phyloP scores from a whole-genome alignment of 2,329 filamentous ascomycete species.

The Dactylellina haptotyla region DNA sequence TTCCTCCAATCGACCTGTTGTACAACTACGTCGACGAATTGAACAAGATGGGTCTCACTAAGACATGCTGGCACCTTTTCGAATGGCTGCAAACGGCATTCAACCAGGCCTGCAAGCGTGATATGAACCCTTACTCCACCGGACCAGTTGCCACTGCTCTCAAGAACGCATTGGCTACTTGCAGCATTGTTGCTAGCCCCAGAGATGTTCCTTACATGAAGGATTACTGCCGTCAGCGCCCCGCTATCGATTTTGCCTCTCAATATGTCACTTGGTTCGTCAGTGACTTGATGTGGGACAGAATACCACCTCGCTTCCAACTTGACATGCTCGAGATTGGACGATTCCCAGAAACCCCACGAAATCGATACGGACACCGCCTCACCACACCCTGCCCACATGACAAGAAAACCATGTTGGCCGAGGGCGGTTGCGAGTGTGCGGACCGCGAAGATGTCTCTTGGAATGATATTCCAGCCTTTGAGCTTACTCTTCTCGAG shows the following conservation, averaged over 20 bases:
- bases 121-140: conserved; percentile 54
- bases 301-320: conserved; percentile 50
- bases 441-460: conserved; percentile 51
- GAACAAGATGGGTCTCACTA: conserved; percentile 49
- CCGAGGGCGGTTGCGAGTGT: conserved; percentile 51
- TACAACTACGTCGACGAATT: conserved; percentile 53
- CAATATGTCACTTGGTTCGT: conserved; percentile 50
- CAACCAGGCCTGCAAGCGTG: conserved; percentile 50
- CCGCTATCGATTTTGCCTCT: conserved; percentile 43
- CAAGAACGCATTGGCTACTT: conserved; percentile 47
- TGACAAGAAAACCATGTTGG: conserved; percentile 40
- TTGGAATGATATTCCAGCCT: conserved; percentile 44
- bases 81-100: conserved; percentile 54
- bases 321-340: conserved; percentile 52
- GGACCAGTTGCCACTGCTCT: conserved; percentile 50
- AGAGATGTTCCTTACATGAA: conserved; percentile 51
- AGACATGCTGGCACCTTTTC: conserved; percentile 54
- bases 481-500: conserved; percentile 46
- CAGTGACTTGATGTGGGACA: conserved; percentile 50
- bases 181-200: conserved; percentile 48
- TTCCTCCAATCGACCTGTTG: conserved; percentile 47
- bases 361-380: conserved; percentile 49
- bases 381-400: conserved; percentile 36
- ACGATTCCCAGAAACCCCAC: conserved; percentile 48
- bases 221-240: conserved; percentile 39